Evolutionary conservation across 805 yeast species (phyloP), one percentile per base, ranked within the genome.

Genomic region (Sugiyamaella smithiae): DNA sequence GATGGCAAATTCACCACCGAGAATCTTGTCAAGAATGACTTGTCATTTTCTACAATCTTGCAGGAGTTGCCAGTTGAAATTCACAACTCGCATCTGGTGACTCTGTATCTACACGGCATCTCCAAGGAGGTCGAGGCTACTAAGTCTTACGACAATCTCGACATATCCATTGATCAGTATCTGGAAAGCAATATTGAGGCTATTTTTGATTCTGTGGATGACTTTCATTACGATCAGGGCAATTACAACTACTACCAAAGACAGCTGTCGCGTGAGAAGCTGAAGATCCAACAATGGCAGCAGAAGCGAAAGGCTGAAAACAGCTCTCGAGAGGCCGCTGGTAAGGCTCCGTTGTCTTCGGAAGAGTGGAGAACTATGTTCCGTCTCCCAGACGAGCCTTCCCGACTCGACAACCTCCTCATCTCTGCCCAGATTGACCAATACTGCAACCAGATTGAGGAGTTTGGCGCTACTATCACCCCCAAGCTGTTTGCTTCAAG

Each of bases 191-290:
- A 72, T 53, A 77, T 81, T 51, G 90, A 85, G 62, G 76, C 77
- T 41, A 72, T 85, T 56, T 75, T 80, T 62, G 82, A 80, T 53
- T 78, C 87, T 45, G 75, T 86, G 35, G 93, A 86, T 66, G 81
- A 84, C 43, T 81, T 80, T 70, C 83, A 82, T 70, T 82, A 82
- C 65, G 89, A 84, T 64, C 86, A 84, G 65, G 82, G 84, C 57
- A 85, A 82, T 68, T 82, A 84, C 74, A 84, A 85, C 72, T 85
- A 83, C 69, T 85, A 79, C 72, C 93, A 85, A 70, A 81, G 95
- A 71, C 83, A 80, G 59, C 72, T 80, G 51, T 77, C 81, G 42
- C 77, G 88, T 64, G 95, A 86, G 64, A 71, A 75, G 65, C 68
- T 80, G 52, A 85, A 83, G 71, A 75, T 86, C 56, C 72, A 74